Base-by-base conservation (phyloP, 306 rosid species). In the Lathyrus oleraceus region DNA sequence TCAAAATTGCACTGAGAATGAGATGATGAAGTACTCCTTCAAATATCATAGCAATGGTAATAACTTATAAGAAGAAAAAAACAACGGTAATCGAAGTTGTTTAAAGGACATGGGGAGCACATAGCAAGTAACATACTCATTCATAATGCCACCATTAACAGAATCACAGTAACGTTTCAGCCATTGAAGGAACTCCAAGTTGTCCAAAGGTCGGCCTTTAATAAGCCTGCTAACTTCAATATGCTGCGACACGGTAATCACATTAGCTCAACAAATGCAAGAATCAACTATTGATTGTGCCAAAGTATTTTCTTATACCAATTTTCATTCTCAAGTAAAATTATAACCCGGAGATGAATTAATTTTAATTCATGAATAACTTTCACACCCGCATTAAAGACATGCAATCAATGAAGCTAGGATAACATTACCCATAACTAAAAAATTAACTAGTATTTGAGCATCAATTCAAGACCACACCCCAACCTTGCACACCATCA, bases 101-200 rank as follows among this genome's bases (percentile, higher is more conserved):
- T 16, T 23, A 28, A 21, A 67, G 53, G 42, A 23, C 8, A 32
- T 35, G 69, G 65, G 69, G 65, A 74, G 48, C 47, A 40, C 28
- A 25, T 32, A 70, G 36, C 9, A 67, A 67, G 76, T 69, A 52
- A 23, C 86, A 54, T 82, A 82, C 86, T 82, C 86, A 36, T 95
- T 95, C 95, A 89, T 89, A 61, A 95, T 91, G 88, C 99, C 99
- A 47, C 99, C 99, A 77, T 95, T 95, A 61, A 91, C 71, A 45
- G 99, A 95, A 86, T 95, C 99, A 72, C 99, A 95, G 79, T 91
- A 91, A 61, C 97, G 99, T 79, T 95, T 95, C 87, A 95, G 80
- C 99, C 99, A 95, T 78, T 95, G 99, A 43, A 95, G 80, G 81
- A 95, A 89, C 81, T 95, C 99, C 87, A 95, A 81, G 85, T 95